These are phyloP conservation scores for Passalora sequoiae DNA, from an alignment of 2,329 filamentous ascomycete species.

Conservation along the genomic window DNA sequence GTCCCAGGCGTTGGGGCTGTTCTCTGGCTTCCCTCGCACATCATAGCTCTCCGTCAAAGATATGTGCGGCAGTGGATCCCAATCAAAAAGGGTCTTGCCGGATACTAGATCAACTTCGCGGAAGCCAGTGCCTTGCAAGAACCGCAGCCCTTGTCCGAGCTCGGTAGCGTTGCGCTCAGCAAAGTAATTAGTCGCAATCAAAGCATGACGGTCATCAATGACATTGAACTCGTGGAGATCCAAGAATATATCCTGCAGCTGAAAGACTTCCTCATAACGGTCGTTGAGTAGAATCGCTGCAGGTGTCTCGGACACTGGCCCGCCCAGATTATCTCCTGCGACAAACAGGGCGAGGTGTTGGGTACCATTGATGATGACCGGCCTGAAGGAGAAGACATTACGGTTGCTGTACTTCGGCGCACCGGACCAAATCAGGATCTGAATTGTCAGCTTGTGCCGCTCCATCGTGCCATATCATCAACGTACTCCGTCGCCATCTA, in stretches of 20 bases:
- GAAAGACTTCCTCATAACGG: constrained; percentile 31
- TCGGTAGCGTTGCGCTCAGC: constrained; percentile 1
- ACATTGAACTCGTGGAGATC: constrained; percentile 12
- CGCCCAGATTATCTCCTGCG: constrained; percentile 3
- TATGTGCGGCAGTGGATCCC: constrained; percentile 34
- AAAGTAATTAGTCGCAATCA: constrained; percentile 4
- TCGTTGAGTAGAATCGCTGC: constrained; percentile 30
- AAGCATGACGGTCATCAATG: constrained; percentile 1
- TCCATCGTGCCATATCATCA: too few relatives aligned
- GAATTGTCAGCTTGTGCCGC: too few relatives aligned
- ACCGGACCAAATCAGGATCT: background rate
- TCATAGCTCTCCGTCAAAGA: constrained; percentile 17
- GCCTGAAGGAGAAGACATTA: constrained; percentile 44
- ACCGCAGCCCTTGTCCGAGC: constrained; percentile 2
- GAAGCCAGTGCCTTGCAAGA: constrained; percentile 27
- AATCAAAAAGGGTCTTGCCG: constrained; percentile 34
- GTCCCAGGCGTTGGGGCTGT: constrained; percentile 27
- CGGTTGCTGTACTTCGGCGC: constrained; percentile 4
- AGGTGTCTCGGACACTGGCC: background rate
- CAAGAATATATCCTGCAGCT: constrained; percentile 24
- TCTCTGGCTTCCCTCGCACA: constrained; percentile 22
- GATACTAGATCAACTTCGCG: constrained; percentile 38
- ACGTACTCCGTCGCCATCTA: too few relatives aligned
- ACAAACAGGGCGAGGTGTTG: constrained; percentile 60
- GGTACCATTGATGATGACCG: constrained; percentile 76